phyloP scores from a whole-genome alignment of 495 filamentous ascomycete species.

The Podospora comata region DNA sequence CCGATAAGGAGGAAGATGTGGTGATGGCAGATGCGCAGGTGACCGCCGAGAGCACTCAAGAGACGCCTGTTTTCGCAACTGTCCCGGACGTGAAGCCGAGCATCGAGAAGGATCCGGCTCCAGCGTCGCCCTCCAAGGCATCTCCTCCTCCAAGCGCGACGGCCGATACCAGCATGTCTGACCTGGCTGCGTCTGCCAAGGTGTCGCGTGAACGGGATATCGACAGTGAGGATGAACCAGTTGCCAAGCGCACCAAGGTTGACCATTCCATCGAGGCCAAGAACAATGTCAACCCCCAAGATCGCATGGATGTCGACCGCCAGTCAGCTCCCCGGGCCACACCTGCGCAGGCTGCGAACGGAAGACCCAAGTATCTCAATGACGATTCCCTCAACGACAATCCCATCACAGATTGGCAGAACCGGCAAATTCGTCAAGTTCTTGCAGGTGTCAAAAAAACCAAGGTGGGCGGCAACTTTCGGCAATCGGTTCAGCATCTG shows the following conservation, averaged over 20 bases:
- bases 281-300: constrained; percentile 12
- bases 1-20: constrained; percentile 27
- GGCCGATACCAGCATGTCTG: constrained; percentile 39
- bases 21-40: constrained; percentile 31
- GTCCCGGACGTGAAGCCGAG: constrained; percentile 25
- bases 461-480: constrained; percentile 68
- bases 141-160: constrained; percentile 18
- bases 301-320: constrained; percentile 26
- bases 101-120: constrained; percentile 21
- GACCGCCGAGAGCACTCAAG: constrained; percentile 26
- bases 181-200: constrained; percentile 46
- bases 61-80: constrained; percentile 28
- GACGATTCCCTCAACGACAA: constrained; percentile 31
- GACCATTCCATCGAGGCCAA: constrained; percentile 27
- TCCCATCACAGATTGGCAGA: constrained; percentile 46
- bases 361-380: constrained; percentile 21
- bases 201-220: constrained; percentile 68
- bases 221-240: constrained; percentile 67
- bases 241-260: constrained; percentile 69
- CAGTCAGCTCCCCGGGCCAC: neutral
- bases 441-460: constrained; percentile 77
- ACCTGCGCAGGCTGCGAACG: constrained; percentile 14
- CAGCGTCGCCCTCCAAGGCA: constrained; percentile 15
- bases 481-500: constrained; percentile 60
- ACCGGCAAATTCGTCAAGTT: constrained; percentile 45